Base-by-base conservation (phyloP, 1,284 basidiomycete genomes). In the Termitomyces sp. region DNA sequence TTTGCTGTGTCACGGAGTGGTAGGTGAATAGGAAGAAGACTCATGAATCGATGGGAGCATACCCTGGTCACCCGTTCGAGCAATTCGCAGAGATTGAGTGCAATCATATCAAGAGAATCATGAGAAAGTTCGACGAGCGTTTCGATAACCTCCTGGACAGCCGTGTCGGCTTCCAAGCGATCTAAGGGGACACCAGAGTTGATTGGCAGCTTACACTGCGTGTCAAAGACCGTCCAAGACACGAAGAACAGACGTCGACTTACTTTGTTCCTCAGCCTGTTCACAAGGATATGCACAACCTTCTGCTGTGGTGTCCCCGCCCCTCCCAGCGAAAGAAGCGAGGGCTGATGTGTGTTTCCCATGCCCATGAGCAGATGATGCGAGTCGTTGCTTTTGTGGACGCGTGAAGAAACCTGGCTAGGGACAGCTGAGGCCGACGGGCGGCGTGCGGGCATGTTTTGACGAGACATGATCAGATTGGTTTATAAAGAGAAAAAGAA, bases 11-110 rank as follows among this genome's bases (percentile, higher is more conserved):
- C 43, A 36, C 17, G 12, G 19, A 31, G n/a, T 2, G 8, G 8
- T 19, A n/a, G 17, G 45, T 53, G 38, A 43, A 57, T 31, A 10
- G 39, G 12, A 42, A 17, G 19, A 28, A 52, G 13, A 43, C 52
- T 55, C 42, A 47, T 42, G 2, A 15, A 46, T 48, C n/a, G n/a
- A 52, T 43, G 43, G 43, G 47, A 59, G 24, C 80, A 58, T 62
- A 92, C 92, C 78, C 87, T 90, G 51, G 85, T 80, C 31, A 94
- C 72, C 28, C 83, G 82, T 61, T 94, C 90, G 40, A 94, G 70
- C 24, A 90, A 75, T 59, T 88, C 84, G 41, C 82, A 81, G 47
- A 95, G 72, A n/a, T 84, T 83, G 73, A 84, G 87, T 2, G 86
- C 84, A 45, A 94, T 90, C 57, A 88, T 81, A 63, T 91, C 84